phyloP scores from a whole-genome alignment of 331 rosid species.

The Quercus phellos region DNA sequence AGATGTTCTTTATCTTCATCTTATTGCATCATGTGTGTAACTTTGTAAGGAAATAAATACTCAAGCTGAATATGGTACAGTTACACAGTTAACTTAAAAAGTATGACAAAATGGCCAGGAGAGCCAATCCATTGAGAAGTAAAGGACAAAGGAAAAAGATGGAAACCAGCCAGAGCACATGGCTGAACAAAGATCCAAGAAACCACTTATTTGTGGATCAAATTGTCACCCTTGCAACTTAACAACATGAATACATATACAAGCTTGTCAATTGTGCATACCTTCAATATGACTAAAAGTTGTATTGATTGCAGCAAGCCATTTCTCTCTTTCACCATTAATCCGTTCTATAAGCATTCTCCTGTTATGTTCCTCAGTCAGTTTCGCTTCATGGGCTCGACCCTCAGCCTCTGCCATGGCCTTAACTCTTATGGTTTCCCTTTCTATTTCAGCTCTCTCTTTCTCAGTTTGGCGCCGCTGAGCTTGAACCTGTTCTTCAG shows the following conservation, averaged over 20 bases:
- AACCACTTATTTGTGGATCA: not conserved
- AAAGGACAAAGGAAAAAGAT: not conserved
- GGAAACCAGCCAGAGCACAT: conserved; percentile 4
- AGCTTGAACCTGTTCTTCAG: conserved; percentile 88
- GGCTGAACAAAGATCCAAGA: not conserved
- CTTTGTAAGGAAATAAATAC: not conserved
- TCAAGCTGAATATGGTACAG: not conserved
- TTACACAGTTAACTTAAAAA: not conserved
- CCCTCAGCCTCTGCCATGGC: conserved; percentile 95
- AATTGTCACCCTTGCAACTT: not conserved
- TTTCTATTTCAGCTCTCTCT: conserved; percentile 85
- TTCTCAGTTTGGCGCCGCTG: conserved; percentile 86
- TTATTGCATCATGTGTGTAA: not conserved
- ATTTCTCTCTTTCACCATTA: conserved; percentile 89
- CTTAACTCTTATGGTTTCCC: conserved; percentile 86
- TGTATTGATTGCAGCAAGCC: conserved; percentile 96
- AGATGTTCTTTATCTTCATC: no score
- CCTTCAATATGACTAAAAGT: conserved; percentile 96
- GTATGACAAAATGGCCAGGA: not conserved
- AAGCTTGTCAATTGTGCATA: conserved; percentile 16
- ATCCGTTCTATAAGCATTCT: conserved; percentile 80
- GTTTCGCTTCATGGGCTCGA: conserved; percentile 77
- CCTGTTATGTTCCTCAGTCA: conserved; percentile 84
- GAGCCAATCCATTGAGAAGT: not conserved
- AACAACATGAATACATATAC: not conserved